Conservation (phyloP, 2,329 filamentous ascomycete genomes). For the Colletotrichum higginsianum region DNA sequence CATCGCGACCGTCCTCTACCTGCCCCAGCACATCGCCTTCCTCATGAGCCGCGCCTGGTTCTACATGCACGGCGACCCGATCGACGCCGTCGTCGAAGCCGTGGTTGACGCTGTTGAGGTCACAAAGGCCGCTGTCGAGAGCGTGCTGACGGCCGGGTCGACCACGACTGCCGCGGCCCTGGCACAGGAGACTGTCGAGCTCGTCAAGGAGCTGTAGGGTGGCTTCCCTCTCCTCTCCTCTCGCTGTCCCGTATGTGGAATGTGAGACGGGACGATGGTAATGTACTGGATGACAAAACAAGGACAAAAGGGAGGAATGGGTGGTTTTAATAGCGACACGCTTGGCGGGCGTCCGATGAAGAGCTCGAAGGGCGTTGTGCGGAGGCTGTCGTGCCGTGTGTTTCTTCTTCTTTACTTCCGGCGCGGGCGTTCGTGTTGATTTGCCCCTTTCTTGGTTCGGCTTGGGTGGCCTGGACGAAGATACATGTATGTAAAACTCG, state of each 20-base stretch:
- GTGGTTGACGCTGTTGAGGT: conserved; percentile 67
- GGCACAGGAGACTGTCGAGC: conserved; percentile 46
- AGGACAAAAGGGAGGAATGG: not conserved
- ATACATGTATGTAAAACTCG: conserved; percentile 21
- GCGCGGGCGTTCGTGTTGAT: conserved; percentile 25
- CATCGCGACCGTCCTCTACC: conserved; percentile 91
- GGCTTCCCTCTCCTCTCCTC: not conserved
- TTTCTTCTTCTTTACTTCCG: conserved; percentile 6
- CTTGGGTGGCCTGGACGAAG: conserved; percentile 44
- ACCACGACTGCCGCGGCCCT: conserved; percentile 31
- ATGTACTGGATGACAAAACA: conserved; percentile 19
- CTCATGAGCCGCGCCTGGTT: conserved; percentile 91
- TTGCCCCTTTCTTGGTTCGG: conserved; percentile 16
- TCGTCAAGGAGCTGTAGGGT: conserved; percentile 56
- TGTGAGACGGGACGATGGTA: conserved; percentile 17
- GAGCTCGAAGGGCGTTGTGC: conserved; percentile 40
- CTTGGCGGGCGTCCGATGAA: conserved; percentile 35
- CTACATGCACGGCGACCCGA: conserved; percentile 89
- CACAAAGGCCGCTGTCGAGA: conserved; percentile 57
- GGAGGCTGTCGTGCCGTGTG: not conserved
- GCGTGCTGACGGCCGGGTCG: conserved; percentile 49
- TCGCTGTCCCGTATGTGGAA: not conserved
- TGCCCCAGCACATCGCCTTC: conserved; percentile 89
- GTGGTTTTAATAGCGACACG: conserved; percentile 22
- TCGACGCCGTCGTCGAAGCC: conserved; percentile 75